These are phyloP conservation scores for Verticillium dahliae DNA, from an alignment of 2,329 filamentous ascomycete genomes.

Conservation along the genomic window DNA sequence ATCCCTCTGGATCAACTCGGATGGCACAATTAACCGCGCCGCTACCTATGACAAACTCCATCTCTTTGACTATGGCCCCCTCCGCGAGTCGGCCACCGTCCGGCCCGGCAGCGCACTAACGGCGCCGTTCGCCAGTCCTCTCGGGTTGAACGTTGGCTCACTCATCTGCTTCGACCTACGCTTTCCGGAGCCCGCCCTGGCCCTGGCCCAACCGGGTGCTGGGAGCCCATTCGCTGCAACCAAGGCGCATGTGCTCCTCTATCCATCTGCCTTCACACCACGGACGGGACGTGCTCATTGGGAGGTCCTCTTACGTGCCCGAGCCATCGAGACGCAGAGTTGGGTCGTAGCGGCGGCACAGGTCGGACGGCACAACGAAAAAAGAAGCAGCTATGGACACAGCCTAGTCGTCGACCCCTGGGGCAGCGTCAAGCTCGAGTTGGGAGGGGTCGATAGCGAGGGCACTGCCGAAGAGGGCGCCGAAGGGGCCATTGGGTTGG, in stretches of 20 bases:
- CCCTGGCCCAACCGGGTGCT: constrained; percentile 44
- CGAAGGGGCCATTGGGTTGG: constrained; percentile 43
- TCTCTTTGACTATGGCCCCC: constrained; percentile 66
- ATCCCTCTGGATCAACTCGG: constrained; percentile 41
- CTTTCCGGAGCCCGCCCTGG: constrained; percentile 69
- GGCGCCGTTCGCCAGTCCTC: constrained; percentile 62
- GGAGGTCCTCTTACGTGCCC: constrained; percentile 68
- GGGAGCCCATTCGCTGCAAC: constrained; percentile 17
- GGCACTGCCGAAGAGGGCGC: constrained; percentile 32
- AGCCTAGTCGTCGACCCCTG: constrained; percentile 83
- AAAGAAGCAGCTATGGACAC: constrained; percentile 76
- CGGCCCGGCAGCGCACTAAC: constrained; percentile 60
- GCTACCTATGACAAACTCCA: constrained; percentile 79
- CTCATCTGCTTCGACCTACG: constrained; percentile 89
- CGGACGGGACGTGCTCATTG: constrained; percentile 82
- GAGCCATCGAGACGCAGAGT: constrained; percentile 83
- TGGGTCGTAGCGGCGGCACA: constrained; percentile 87
- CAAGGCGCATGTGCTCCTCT: constrained; percentile 70
- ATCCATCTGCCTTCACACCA: constrained; percentile 86
- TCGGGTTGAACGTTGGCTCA: constrained; percentile 66
- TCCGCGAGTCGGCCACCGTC: constrained; percentile 51
- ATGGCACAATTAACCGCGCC: constrained; percentile 33
- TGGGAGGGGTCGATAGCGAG: constrained; percentile 43
- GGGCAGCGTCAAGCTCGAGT: constrained; percentile 66
- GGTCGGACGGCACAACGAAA: constrained; percentile 65